phyloP scores from a whole-genome alignment of 176 grass and related monocot genomes.

The Oryza coarctata region DNA sequence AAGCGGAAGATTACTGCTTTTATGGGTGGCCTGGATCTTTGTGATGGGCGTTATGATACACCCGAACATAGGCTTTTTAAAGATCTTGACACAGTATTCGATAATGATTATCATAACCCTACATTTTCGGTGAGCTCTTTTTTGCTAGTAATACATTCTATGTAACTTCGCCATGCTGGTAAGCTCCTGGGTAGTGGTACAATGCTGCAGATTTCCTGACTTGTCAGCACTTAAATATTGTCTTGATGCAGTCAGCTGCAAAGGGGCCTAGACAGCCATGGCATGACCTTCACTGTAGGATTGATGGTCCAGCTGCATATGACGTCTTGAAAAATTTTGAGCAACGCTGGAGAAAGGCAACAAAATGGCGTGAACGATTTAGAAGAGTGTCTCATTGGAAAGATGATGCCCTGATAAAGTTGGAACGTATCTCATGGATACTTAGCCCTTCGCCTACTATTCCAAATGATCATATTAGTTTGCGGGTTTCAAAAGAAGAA shows the following conservation, averaged over 20 bases:
- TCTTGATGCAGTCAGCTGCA: constrained; percentile 46
- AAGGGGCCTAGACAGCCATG: constrained; percentile 97
- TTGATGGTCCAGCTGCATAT: constrained; percentile 91
- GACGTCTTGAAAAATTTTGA: constrained; percentile 95
- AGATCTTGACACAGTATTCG: constrained; percentile 79
- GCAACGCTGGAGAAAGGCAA: constrained; percentile 84
- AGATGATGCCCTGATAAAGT: constrained; percentile 88
- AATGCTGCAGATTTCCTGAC: background rate
- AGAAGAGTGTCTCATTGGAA: constrained; percentile 62
- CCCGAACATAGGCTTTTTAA: constrained; percentile 81
- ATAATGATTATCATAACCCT: constrained; percentile 87
- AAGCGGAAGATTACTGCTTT: constrained; percentile 94
- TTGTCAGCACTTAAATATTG: background rate
- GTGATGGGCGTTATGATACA: constrained; percentile 98
- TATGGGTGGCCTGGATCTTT: constrained; percentile 90
- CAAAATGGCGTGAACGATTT: constrained; percentile 71
- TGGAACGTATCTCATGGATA: constrained; percentile 97
- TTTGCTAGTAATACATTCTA: constrained; percentile 25
- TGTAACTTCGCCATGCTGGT: constrained; percentile 13
- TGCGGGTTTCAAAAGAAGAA: constrained; percentile 64
- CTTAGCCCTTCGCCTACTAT: constrained; percentile 63
- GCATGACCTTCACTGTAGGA: constrained; percentile 96
- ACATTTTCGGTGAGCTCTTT: constrained; percentile 73
- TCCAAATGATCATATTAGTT: constrained; percentile 61
- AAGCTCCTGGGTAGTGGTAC: background rate